phyloP scores from a whole-genome alignment of 2,329 filamentous ascomycete species.

The Geosmithia flava region DNA sequence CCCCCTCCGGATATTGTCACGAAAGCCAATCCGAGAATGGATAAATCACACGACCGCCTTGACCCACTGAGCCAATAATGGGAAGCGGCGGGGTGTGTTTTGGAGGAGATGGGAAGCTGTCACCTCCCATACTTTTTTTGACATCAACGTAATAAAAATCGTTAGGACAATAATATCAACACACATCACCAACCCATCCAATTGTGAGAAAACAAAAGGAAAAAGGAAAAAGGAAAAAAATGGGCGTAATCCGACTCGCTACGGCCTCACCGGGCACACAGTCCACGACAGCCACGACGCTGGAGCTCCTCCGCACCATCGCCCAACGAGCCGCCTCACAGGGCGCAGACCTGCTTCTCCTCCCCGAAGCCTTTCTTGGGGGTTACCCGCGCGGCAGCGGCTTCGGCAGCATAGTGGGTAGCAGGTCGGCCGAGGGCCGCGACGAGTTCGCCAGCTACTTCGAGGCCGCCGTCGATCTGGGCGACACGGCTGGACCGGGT shows the following conservation, averaged over 20 bases:
- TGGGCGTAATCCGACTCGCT: constrained; percentile 33
- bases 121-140: too few species aligned
- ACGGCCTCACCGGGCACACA: constrained; percentile 43
- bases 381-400: constrained; percentile 54
- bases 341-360: constrained; percentile 59
- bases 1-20: background rate
- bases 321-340: constrained; percentile 48
- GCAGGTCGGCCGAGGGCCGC: constrained; percentile 53
- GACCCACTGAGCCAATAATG: background rate
- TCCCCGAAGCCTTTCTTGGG: constrained; percentile 85
- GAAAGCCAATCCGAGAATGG: background rate
- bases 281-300: constrained; percentile 42
- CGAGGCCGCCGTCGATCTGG: constrained; percentile 66
- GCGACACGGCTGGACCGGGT: constrained; percentile 52
- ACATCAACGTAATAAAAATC: too few species aligned
- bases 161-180: too few species aligned
- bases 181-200: too few species aligned
- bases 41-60: background rate
- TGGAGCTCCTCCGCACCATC: constrained; percentile 51
- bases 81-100: too few species aligned
- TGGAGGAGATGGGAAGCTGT: too few species aligned
- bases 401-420: constrained; percentile 30
- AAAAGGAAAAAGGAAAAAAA: too few species aligned
- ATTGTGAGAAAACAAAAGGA: too few species aligned
- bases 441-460: constrained; percentile 80